Percentiles rank a stretch among this genome's conserved stretches.
These are phyloP conservation scores for Calonectria pauciramosa DNA, from an alignment of 2,329 filamentous ascomycete genomes.

Conservation along the genomic window DNA sequence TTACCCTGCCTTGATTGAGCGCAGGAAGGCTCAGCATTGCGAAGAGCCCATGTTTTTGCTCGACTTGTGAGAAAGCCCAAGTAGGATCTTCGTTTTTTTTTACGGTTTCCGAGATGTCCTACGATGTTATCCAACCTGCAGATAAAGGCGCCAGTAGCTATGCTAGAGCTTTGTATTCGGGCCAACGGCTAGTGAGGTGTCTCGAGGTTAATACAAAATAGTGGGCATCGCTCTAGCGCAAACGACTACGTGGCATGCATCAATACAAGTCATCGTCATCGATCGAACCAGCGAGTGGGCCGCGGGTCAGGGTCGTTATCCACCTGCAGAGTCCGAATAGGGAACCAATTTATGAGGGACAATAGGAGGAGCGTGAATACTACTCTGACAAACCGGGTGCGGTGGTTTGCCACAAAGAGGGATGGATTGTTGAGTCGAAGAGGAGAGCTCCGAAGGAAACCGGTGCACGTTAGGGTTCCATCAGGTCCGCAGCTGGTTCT, in stretches of 20 bases:
- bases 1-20: not conserved
- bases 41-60: not conserved
- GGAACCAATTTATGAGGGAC: not conserved
- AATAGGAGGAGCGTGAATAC: not conserved
- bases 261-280: not conserved
- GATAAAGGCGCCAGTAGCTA: no score
- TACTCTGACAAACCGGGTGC: not conserved
- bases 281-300: not conserved
- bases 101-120: no score
- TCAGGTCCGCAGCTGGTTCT: not conserved
- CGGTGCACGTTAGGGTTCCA: not conserved
- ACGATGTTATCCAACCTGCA: not conserved
- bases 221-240: not conserved
- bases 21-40: not conserved
- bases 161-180: no score
- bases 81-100: not conserved
- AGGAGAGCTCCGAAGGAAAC: no score
- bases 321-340: not conserved
- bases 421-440: not conserved
- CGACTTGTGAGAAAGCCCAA: not conserved
- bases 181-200: not conserved
- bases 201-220: not conserved
- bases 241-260: not conserved
- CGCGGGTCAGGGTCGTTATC: not conserved
- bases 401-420: not conserved